phyloP scores from a whole-genome alignment of 78 protist species.

The Dictyostelium capitatum region DNA sequence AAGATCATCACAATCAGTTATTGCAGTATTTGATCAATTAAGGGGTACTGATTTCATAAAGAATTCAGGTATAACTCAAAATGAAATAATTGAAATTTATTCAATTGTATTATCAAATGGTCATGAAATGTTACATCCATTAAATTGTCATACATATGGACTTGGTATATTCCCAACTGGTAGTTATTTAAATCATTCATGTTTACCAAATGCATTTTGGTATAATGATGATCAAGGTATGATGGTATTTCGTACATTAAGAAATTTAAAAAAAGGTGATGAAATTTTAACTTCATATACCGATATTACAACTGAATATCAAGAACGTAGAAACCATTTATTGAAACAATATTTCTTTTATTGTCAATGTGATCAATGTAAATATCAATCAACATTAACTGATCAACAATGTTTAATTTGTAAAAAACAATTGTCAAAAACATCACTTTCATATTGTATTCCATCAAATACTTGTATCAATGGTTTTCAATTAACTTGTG shows the following conservation, averaged over 20 bases:
- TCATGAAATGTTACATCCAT: slow-evolving; percentile 57
- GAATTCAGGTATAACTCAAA: not conserved
- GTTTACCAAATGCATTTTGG: slow-evolving; percentile 60
- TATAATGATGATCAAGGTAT: slow-evolving; percentile 57
- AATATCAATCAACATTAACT: not conserved
- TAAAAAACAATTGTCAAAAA: not conserved
- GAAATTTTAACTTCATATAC: slow-evolving; percentile 33
- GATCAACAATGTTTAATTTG: not conserved
- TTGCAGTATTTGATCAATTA: not conserved
- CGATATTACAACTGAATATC: not conserved
- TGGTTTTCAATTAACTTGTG: not conserved
- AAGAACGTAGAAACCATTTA: not conserved
- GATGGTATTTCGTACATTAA: not conserved
- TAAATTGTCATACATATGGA: not conserved
- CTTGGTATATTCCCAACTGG: slow-evolving; percentile 70
- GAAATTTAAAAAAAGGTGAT: slow-evolving; percentile 22
- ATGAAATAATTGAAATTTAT: slow-evolving; percentile 39
- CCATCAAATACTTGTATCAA: not conserved
- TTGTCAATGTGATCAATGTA: slow-evolving; percentile 54
- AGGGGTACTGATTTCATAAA: not conserved
- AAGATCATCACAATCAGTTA: not conserved
- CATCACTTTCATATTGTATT: not conserved
- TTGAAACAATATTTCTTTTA: slow-evolving; percentile 24
- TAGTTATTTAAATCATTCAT: slow-evolving; percentile 58
- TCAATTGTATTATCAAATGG: slow-evolving; percentile 40